Base-by-base conservation (phyloP, 1,284 basidiomycete species). In the Mycosarcoma maydis region DNA sequence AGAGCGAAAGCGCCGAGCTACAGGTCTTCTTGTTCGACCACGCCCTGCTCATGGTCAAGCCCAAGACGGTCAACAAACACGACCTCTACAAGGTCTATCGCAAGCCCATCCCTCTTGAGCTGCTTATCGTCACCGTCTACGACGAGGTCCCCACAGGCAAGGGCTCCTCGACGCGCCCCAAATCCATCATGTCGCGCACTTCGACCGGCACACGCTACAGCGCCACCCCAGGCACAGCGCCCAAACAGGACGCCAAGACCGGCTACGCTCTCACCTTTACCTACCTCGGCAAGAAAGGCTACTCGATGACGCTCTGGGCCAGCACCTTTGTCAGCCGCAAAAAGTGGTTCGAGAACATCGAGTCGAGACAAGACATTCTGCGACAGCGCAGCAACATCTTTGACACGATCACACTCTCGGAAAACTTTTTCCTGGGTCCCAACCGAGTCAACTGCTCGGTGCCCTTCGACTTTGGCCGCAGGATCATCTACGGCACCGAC, bases 11-110 rank as follows among this genome's bases (percentile, higher is more conserved):
- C 68, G 90, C 93, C 7, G 95, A 98, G 81, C 85, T 98, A 51
- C 88, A 93, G 74, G 90, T 96, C 5, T 97, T 96, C 85, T 84
- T 98, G 72, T 97, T 99, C 78, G 96, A 98, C 82, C 95, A 99
- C 83, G 94, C 94, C 0, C 84, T 99, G 49, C 85, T 99, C 40
- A 92, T 98, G 87, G 94, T 92, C 70, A 98, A 98, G 85, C 87
- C 89, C 75, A 94, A 88, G 81, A 91, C 83, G 79, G 89, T 85
- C 46, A 91, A 90, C 83, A 94, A 95, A 83, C 89, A 90, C 54
- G 94, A 98, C 73, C 91, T 94, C 76, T 90, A 89, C 83, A 93
- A 93, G 81, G 95, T 98, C 20, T 96, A 96, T 81, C 90, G 94
- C 72, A 88, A 91, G 91, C 96, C 96, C 1, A 97, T 98, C 72